Base-by-base conservation (phyloP, 257 asterid genomes). In the Hygrophila difformis region DNA sequence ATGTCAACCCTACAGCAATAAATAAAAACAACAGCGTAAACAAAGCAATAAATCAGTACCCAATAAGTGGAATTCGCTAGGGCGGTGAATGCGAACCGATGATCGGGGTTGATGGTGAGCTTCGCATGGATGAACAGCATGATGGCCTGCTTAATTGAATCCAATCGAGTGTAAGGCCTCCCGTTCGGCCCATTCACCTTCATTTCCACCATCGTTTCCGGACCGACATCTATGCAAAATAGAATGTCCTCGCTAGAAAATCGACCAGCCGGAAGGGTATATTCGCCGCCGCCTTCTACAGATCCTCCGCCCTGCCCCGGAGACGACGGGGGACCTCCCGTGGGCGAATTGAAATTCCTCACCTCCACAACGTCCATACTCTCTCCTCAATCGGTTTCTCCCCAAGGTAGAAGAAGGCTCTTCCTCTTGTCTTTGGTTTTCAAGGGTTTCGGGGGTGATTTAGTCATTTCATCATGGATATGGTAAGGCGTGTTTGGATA, bases 211-310 rank as follows among this genome's bases (percentile, higher is more conserved):
- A 73, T 47, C 19, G 94, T 71, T 62, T 89, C 98, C 5, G 81
- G 81, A 19, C 91, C 92, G 15, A 74, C 82, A 49, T 89, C 98
- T 56, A 89, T 52, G 73, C 98, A 89, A 66, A 89, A 85, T 0
- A 89, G 72, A 47, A 89, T 77, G 72, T 89, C 98, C 71, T 89
- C 98, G 29, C 49, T 47, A 6, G 79, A 64, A 12, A 74, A 63
- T 59, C 68, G 76, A 26, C 37, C 53, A 17, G 82, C 69, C 35
- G 76, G 68, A 5, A 77, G 76, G 3, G 63, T 47, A 63, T 62
- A 72, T 1, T 56, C 65, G 1, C 62, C 64, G 41, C 59, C 71
- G 55, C 52, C 50, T 39, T n/a, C n/a, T n/a, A n/a, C n/a, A n/a
- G n/a, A n/a, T n/a, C n/a, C n/a, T n/a, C n/a, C n/a, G n/a, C 59